Evolutionary conservation across 2,329 filamentous ascomycete species (phyloP), one percentile per base, ranked within the genome.

Genomic region (Fusarium euwallaceae): DNA sequence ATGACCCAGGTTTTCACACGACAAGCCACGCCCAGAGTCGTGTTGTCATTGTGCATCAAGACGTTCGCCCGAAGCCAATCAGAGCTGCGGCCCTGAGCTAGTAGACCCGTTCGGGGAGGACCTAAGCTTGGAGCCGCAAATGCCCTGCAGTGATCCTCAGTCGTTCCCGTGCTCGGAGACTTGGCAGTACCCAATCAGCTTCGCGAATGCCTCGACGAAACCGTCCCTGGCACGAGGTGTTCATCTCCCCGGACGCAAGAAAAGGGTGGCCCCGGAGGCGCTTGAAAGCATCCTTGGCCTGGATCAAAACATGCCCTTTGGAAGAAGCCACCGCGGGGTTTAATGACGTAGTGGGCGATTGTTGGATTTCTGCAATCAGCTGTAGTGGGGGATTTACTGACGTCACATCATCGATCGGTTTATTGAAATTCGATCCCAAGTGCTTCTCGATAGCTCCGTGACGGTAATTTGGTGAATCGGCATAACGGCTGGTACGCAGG

Each of bases 21-120:
- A 60, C 51, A 32, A 68, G 66, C 72, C 39, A 45, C 58, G 34
- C 24, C 53, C 1, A 75, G 48, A 78, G 75, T 78, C 63, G 67
- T 78, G 76, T 60, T 66, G 74, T 79, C 77, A 79, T 79, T 59
- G 27, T 61, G 71, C 75, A 62, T 71, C 24, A 34, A 43, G 20
- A 29, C 20, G 41, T n/a, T 12, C 4, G 6, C 5, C 6, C 0
- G 5, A 9, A 17, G 24, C 76, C 76, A 78, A 78, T 76, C 20
- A 73, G 0, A 7, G 17, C 6, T 3, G 9, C 20, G 66, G 51
- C 68, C 74, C 70, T 74, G 63, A 56, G 43, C 45, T 16, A 37
- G 56, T 59, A 66, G 61, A 64, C 32, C 62, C 61, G 55, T 14
- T 48, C 14, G n/a, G 27, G 45, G 41, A 43, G 51, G 51, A 39